Percentiles rank a stretch among this genome's conserved stretches.
phyloP scores from a whole-genome alignment of 2,329 filamentous ascomycete genomes.

The Hypocreales sp. region DNA sequence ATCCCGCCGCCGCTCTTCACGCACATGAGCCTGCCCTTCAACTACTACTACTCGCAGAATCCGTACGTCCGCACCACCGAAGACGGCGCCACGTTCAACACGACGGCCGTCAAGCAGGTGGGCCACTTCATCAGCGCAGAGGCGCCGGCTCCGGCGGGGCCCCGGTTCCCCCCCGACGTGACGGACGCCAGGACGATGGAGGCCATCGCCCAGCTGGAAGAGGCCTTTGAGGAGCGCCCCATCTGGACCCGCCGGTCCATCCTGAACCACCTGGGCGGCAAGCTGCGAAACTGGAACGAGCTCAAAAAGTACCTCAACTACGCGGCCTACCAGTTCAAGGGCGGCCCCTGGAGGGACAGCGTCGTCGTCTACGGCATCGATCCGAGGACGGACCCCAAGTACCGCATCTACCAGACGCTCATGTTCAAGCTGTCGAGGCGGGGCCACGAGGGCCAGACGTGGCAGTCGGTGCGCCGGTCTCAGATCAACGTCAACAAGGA shows the following conservation, averaged over 20 bases:
- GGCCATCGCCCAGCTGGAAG: slow-evolving; percentile 47
- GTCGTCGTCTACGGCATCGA: slow-evolving; percentile 78
- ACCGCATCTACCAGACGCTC: slow-evolving; percentile 75
- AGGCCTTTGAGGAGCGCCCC: slow-evolving; percentile 57
- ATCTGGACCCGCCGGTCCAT: slow-evolving; percentile 78
- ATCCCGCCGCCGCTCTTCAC: slow-evolving; percentile 70
- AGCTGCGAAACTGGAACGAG: slow-evolving; percentile 34
- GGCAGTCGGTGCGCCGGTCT: slow-evolving; percentile 30
- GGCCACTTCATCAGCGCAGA: slow-evolving; percentile 43
- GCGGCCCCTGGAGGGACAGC: slow-evolving; percentile 81
- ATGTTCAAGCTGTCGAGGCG: slow-evolving; percentile 60
- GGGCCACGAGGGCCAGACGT: slow-evolving; percentile 28
- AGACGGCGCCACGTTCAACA: slow-evolving; percentile 40
- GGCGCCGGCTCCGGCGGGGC: slow-evolving; percentile 46
- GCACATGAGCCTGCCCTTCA: slow-evolving; percentile 58
- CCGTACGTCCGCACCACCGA: slow-evolving; percentile 52
- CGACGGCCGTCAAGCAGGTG: slow-evolving; percentile 40
- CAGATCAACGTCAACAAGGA: slow-evolving; percentile 22
- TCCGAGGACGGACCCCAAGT: slow-evolving; percentile 60
- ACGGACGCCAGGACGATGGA: slow-evolving; percentile 45
- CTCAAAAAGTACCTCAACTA: slow-evolving; percentile 69
- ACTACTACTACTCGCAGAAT: slow-evolving; percentile 75
- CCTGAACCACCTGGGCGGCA: slow-evolving; percentile 50
- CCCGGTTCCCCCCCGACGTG: slow-evolving; percentile 41
- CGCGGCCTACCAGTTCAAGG: slow-evolving; percentile 81